Base-by-base conservation (phyloP, 2,329 filamentous ascomycete genomes). In the Fusarium sp. region DNA sequence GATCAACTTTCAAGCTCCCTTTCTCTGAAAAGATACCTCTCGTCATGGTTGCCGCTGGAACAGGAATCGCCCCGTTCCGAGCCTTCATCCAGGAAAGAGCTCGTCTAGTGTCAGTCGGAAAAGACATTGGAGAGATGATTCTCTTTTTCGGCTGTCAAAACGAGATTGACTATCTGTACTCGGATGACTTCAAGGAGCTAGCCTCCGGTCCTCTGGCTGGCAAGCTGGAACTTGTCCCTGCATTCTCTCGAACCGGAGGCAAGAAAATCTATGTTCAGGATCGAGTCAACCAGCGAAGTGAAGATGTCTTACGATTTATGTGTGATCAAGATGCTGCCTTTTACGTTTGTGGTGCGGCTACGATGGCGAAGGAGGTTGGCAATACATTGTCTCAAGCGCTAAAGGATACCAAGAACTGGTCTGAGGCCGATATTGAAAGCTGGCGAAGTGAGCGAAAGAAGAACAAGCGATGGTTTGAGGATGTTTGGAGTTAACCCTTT, bases 71-170 rank as follows among this genome's bases (percentile, higher is more conserved):
- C 0, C 83, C 83, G 0, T 75, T 76, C 53, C 60, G 75, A 8
- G 73, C 65, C 7, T 76, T 76, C 26, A 57, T 73, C 19, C 61
- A 62, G 1, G 74, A 74, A 40, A 64, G 74, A 1, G 65, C 50
- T 8, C 57, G 64, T 5, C 52, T 65, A 24, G 51, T 50, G n/a
- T 58, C 66, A 4, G 52, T 67, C 19, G 66, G 65, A 14, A 59
- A 67, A 49, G 52, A 53, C 3, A 55, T 75, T 6, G 69, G 72
- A 1, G 51, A 42, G 3, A 74, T 70, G 54, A 31, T 76, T 17
- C 57, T 91, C 1, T 90, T 90, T 78, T 83, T 87, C 62, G 89
- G 89, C 14, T 90, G 88, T 73, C 84, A 85, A 7, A 82, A 83
- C 2, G 80, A 80, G 0, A 77, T 79, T 21, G 89, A 91, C 70